Conservation (phyloP, 495 filamentous ascomycete species). For the Penicillium bovifimosum region DNA sequence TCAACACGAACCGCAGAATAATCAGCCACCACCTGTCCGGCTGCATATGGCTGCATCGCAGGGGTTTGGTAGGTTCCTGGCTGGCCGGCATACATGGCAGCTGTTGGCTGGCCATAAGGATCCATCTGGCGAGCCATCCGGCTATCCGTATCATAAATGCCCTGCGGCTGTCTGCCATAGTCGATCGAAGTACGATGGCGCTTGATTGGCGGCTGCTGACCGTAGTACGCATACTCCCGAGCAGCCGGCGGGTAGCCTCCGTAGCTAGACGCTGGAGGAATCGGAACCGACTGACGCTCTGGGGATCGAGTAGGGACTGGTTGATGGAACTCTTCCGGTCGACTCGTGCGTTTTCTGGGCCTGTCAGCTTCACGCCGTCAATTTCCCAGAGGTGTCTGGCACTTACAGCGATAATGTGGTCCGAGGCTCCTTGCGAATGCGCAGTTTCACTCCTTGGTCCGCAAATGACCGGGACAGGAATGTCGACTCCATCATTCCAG, state of each 20-base stretch:
- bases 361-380: conserved; percentile 9
- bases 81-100: conserved; percentile 36
- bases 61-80: conserved; percentile 34
- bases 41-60: conserved; percentile 34
- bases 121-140: conserved; percentile 40
- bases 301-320: conserved; percentile 37
- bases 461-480: conserved; percentile 88
- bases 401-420: conserved; percentile 55
- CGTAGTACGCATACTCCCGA: conserved; percentile 37
- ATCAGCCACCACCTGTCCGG: conserved; percentile 39
- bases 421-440: conserved; percentile 80
- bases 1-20: conserved; percentile 37
- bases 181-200: conserved; percentile 44
- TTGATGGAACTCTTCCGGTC: conserved; percentile 37
- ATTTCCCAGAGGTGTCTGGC: neutral
- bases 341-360: conserved; percentile 37
- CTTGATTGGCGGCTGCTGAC: conserved; percentile 30
- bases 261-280: conserved; percentile 28
- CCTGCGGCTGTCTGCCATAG: conserved; percentile 27
- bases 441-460: conserved; percentile 87
- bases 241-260: conserved; percentile 32
- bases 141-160: conserved; percentile 36
- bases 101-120: conserved; percentile 34
- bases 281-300: conserved; percentile 38
- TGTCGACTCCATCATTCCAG: conserved; percentile 85